A percentile compares a stretch with the other conserved stretches of the same genome.
phyloP scores from a whole-genome alignment of 1,284 basidiomycete species.

The Ceratobasidium theobromae region DNA sequence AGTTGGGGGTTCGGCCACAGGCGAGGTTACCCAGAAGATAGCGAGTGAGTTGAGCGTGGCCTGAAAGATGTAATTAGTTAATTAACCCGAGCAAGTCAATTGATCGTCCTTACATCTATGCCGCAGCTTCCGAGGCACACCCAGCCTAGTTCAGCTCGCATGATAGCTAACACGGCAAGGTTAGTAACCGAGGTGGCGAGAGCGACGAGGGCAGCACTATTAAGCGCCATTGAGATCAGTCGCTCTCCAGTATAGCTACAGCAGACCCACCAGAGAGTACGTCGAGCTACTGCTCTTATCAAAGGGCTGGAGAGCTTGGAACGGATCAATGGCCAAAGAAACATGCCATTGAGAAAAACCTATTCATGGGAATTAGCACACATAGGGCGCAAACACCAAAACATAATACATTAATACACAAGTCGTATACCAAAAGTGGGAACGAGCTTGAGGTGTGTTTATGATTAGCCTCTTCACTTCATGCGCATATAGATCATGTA shows the following conservation, averaged over 20 bases:
- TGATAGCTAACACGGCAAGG: conserved; percentile 51
- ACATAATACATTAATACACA: conserved; percentile 45
- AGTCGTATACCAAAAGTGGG: conserved; percentile 49
- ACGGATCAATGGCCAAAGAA: conserved; percentile 51
- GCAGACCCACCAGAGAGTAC: conserved; percentile 47
- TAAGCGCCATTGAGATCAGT: no score
- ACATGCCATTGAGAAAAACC: conserved; percentile 49
- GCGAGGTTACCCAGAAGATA: conserved; percentile 47
- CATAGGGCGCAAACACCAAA: not conserved
- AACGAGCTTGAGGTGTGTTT: conserved; percentile 41
- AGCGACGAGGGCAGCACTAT: conserved; percentile 7
- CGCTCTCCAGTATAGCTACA: not conserved
- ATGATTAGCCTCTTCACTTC: not conserved
- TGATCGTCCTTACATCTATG: conserved; percentile 44
- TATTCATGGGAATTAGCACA: not conserved
- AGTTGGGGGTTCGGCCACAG: not conserved
- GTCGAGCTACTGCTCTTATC: conserved; percentile 46
- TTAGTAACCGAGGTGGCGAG: conserved; percentile 43
- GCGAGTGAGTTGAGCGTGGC: conserved; percentile 48
- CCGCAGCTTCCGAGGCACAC: conserved; percentile 58
- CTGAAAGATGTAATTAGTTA: not conserved
- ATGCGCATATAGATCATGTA: conserved; percentile 17
- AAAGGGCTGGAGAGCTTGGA: conserved; percentile 44
- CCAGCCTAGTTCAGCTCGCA: conserved; percentile 55
- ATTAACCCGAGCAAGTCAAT: not conserved